Percentiles rank a stretch among this genome's conserved stretches.
phyloP scores from a whole-genome alignment of 306 rosid genomes.

The Trichosanthes cucumerina region DNA sequence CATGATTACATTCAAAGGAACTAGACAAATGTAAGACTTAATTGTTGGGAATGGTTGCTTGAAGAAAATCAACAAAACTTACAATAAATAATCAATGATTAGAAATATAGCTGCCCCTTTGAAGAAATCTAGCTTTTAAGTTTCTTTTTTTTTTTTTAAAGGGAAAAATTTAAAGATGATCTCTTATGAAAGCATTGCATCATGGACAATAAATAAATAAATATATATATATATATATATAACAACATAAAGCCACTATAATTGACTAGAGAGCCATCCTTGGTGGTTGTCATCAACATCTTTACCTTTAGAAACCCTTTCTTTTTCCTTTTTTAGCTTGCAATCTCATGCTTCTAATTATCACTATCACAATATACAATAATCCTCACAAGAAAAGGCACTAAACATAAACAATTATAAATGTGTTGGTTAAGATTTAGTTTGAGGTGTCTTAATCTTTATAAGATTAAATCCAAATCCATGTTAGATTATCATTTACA shows the following conservation, averaged over 20 bases:
- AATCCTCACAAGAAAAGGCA: background rate
- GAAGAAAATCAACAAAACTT: background rate
- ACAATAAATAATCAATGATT: background rate
- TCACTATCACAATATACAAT: background rate
- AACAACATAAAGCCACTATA: background rate
- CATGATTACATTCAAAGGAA: background rate
- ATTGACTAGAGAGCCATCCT: background rate
- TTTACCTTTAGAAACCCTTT: background rate
- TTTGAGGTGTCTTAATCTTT: background rate
- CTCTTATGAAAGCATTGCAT: slow-evolving; percentile 2
- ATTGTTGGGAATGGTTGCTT: background rate
- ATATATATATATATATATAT: no score
- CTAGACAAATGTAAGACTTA: background rate
- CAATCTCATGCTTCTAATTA: background rate
- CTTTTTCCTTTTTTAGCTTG: background rate
- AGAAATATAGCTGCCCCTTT: background rate
- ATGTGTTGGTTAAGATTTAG: background rate
- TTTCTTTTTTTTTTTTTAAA: background rate
- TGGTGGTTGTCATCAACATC: background rate
- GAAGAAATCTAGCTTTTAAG: background rate
- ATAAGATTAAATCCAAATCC: background rate
- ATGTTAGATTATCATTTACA: background rate
- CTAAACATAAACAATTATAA: background rate
- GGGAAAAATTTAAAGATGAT: background rate
- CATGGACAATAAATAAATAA: background rate